Evolutionary conservation across 495 filamentous ascomycete species (phyloP), one percentile per base, ranked within the genome.

Genomic region (Lasiosphaeris hirsuta): DNA sequence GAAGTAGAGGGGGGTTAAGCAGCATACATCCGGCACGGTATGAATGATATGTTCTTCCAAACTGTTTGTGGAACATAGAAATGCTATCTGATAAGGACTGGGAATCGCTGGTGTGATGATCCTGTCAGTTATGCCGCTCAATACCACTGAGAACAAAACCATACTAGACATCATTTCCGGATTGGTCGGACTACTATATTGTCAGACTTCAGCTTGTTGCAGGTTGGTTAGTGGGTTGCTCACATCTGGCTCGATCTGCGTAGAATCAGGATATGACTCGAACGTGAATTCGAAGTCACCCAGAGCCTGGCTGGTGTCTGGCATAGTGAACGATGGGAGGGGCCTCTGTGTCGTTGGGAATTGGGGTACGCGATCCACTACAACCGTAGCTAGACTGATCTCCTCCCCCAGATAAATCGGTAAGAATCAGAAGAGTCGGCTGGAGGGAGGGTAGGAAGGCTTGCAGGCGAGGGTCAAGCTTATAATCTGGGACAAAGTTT

Each of bases 1-100:
- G 35, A 1, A 49, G 23, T n/a, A 6, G 5, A 43, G 23, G 1
- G 33, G 14, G 43, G 40, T 13, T 39, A 51, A 10, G 10, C 50
- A 49, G 61, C 62, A 57, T 60, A 76, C 74, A 69, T 2, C 75
- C 73, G 8, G 71, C 73, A 15, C 40, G 34, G 35, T 51, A 51
- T 15, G 49, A 75, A 62, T 86, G 82, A 56, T 86, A 86, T 35
- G 83, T 83, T 40, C 84, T 78, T 56, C 84, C 84, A 58, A 85
- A 85, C 63, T 85, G 78, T 57, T 81, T 80, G 60, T 68, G 71
- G 65, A 75, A 84, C 46, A 76, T 72, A 10, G 64, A 72, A 7
- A 77, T 69, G 60, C 66, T 72, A 7, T 71, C 67, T n/a, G 68
- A 70, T 4, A 75, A 53, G 37, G 72, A 75, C 38, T 67, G 52